Evolutionary conservation across 2,329 filamentous ascomycete genomes (phyloP).

Genomic region (Penicillium sp.): DNA sequence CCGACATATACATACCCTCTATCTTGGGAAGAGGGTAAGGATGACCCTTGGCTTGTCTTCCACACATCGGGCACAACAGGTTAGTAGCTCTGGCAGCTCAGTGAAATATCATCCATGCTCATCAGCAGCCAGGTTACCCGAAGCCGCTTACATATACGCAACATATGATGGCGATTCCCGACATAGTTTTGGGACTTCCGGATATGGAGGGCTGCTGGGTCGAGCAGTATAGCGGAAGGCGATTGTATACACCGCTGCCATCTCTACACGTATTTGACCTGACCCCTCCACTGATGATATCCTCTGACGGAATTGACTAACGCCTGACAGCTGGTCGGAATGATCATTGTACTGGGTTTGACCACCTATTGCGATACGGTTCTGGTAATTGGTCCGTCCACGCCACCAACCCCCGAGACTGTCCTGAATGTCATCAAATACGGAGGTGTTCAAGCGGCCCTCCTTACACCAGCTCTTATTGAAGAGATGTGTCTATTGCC

Average conservation of each 20-base stretch:
- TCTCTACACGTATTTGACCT: constrained; percentile 30
- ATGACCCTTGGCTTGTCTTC: constrained; percentile 33
- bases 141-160: constrained; percentile 30
- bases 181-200: constrained; percentile 8
- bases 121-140: constrained; percentile 14
- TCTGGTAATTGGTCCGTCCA: constrained; percentile 23
- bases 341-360: constrained; percentile 20
- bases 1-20: constrained; percentile 22
- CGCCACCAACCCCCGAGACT: constrained; percentile 11
- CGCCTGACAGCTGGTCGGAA: constrained; percentile 22
- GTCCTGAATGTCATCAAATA: constrained; percentile 23
- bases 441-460: constrained; percentile 17
- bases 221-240: constrained; percentile 14
- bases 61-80: constrained; percentile 36
- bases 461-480: constrained; percentile 28
- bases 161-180: constrained; percentile 21
- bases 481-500: constrained; percentile 23
- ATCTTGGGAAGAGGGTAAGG: constrained; percentile 30
- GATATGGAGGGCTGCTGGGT: constrained; percentile 13
- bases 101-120: background rate
- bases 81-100: background rate
- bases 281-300: too few species aligned
- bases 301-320: background rate
- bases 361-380: constrained; percentile 20
- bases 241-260: constrained; percentile 28